Evolutionary conservation across 805 yeast genomes (phyloP), one percentile per base, ranked within the genome.

Genomic region (Spathaspora girioi): DNA sequence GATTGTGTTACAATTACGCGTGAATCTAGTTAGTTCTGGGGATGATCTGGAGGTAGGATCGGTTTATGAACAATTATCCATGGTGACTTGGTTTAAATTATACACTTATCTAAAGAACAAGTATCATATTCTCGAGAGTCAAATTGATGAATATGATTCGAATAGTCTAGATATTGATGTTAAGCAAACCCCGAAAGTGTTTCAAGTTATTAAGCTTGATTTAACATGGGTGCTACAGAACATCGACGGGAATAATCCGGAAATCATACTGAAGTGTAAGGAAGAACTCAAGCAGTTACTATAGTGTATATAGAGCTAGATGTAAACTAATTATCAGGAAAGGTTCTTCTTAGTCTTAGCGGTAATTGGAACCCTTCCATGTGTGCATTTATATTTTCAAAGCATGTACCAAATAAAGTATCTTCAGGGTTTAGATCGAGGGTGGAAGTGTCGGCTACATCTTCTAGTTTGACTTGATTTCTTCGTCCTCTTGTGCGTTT

Each of bases 101-200:
- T 46, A 17, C 18, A 46, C 29, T 29, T 43, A 42, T 40, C 27
- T 43, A 10, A 26, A 20, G 9, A 19, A 15, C 8, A 40, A 29
- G 14, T 50, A 38, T 32, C 32, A 26, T 17, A 47, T 50, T 23
- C 27, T 48, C 10, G 35, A 43, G n/a, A 48, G 43, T 18, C 50
- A 46, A 12, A 43, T 50, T 27, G 53, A 50, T n/a, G 48, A 29
- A 6, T 50, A 31, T 43, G 27, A 44, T 12, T 35, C 35, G 15
- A 27, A 42, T 40, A 17, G 32, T 17, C 35, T 23, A 10, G 27
- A 38, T 11, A 35, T 35, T 7, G 40, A 35, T 35, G 15, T 47
- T 15, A 50, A 44, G 5, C 23, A 26, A 44, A 23, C 17, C 12
- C 46, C 53, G 3, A 50, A 42, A 19, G 19, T 20, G 17, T n/a